Percentiles rank a stretch among this genome's conserved stretches.
Evolutionary conservation across 2,329 filamentous ascomycete genomes (phyloP).

Genomic region (Ceratocystis eucalypticola): DNA sequence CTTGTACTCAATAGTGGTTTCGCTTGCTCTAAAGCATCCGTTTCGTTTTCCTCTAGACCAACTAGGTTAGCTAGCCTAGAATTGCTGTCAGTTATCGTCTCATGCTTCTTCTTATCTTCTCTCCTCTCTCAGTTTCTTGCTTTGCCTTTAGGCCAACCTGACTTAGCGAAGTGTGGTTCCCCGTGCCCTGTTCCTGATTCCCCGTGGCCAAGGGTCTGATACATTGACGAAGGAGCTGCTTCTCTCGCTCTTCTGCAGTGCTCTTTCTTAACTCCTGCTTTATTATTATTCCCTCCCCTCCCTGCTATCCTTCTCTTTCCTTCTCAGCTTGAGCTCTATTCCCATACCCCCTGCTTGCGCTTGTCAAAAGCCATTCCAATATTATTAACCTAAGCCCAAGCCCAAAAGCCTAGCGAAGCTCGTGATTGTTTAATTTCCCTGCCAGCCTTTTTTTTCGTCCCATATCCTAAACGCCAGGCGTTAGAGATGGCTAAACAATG

Average conservation of each 20-base stretch:
- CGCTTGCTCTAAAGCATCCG: not conserved
- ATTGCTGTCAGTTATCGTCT: not conserved
- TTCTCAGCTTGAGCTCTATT: not conserved
- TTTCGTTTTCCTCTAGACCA: not conserved
- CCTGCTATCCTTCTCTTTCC: not conserved
- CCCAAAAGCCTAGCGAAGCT: not conserved
- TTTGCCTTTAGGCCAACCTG: not conserved
- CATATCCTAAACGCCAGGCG: conserved; percentile 16
- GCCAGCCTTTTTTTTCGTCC: conserved; percentile 3
- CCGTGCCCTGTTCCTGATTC: not conserved
- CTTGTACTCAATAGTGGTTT: not conserved
- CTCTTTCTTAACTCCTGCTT: not conserved
- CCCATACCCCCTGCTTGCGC: no score
- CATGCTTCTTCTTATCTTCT: not conserved
- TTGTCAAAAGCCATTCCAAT: not conserved
- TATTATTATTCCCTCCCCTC: not conserved
- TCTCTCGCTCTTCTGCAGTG: not conserved
- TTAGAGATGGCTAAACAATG: conserved; percentile 7
- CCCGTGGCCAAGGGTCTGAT: not conserved
- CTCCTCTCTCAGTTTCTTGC: not conserved
- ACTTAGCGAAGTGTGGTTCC: not conserved
- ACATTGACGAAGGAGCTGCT: not conserved
- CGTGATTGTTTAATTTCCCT: not conserved
- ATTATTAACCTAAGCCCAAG: not conserved
- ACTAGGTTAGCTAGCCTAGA: not conserved